phyloP scores from a whole-genome alignment of 2,329 filamentous ascomycete species.

The Waltergamsia citrina region DNA sequence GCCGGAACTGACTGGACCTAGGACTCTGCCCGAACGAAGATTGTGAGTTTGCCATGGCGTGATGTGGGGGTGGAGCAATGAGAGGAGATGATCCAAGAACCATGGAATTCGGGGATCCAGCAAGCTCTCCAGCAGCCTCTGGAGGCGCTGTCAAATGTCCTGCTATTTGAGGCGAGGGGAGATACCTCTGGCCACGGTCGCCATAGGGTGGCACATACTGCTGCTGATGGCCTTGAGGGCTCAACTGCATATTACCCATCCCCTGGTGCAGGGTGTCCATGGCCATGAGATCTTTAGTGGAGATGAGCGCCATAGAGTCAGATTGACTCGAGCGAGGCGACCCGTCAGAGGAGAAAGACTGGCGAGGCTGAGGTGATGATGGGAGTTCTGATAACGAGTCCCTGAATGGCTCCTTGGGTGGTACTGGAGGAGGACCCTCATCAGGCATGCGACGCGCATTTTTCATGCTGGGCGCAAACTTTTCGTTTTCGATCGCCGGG shows the following conservation, averaged over 20 bases:
- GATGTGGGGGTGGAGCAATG: conserved; percentile 22
- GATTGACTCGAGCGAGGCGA: conserved; percentile 16
- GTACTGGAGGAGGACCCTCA: conserved; percentile 10
- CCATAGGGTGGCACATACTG: conserved; percentile 4
- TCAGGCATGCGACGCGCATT: conserved; percentile 23
- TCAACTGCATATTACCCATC: conserved; percentile 31
- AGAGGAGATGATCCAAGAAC: conserved; percentile 27
- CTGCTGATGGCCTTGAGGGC: conserved; percentile 8
- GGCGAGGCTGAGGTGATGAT: conserved; percentile 22
- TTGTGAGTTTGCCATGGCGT: too few relatives aligned
- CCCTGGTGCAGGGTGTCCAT: conserved; percentile 31
- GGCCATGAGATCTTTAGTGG: conserved; percentile 42
- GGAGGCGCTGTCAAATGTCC: conserved; percentile 3
- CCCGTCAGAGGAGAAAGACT: conserved; percentile 27
- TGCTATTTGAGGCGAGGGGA: background rate
- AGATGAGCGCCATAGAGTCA: conserved; percentile 37
- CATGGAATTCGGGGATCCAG: conserved; percentile 17
- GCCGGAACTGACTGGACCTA: conserved; percentile 16
- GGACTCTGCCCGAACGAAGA: too few relatives aligned
- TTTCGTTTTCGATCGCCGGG: conserved; percentile 26
- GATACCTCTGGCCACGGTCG: conserved; percentile 2
- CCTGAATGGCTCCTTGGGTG: conserved; percentile 3
- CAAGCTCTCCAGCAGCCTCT: conserved; percentile 14
- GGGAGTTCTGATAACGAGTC: conserved; percentile 11
- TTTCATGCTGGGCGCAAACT: conserved; percentile 28